Percentiles rank a stretch among this genome's conserved stretches.
phyloP scores from a whole-genome alignment of 352 stramenopile genomes.

The Pythium brassicae region DNA sequence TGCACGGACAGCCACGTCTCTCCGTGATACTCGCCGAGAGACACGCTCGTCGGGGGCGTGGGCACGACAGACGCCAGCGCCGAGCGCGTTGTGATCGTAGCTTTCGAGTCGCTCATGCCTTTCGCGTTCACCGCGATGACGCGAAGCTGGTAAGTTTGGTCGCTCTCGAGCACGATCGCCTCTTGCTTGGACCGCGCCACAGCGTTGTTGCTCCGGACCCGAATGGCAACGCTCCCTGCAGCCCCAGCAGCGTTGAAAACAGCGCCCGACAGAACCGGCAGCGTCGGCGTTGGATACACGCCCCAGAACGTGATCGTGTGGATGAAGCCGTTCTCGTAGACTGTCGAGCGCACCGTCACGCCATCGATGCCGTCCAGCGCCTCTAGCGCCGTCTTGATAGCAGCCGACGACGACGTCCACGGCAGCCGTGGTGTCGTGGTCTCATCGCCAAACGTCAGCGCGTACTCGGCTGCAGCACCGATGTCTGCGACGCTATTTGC shows the following conservation, averaged over 20 bases:
- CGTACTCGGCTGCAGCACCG: conserved; percentile 32
- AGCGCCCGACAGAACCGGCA: conserved; percentile 35
- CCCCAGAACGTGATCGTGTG: conserved; percentile 89
- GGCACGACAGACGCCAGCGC: conserved; percentile 61
- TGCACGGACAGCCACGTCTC: conserved; percentile 71
- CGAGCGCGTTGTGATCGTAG: conserved; percentile 33
- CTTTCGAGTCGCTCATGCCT: conserved; percentile 40
- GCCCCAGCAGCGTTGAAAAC: conserved; percentile 17
- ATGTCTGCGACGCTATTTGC: conserved; percentile 22
- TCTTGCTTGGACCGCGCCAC: conserved; percentile 50
- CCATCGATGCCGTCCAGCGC: conserved; percentile 44
- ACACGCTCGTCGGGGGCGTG: conserved; percentile 63
- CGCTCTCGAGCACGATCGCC: conserved; percentile 49
- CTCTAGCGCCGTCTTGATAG: conserved; percentile 41
- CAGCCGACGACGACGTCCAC: conserved; percentile 24
- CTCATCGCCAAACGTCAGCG: conserved; percentile 46
- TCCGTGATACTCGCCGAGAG: conserved; percentile 75
- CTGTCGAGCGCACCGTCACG: conserved; percentile 38
- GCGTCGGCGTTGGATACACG: conserved; percentile 46
- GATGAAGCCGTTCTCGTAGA: conserved; percentile 51
- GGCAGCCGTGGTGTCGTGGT: conserved; percentile 20
- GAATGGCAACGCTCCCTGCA: conserved; percentile 25
- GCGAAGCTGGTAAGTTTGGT: conserved; percentile 46
- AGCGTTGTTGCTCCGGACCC: conserved; percentile 43
- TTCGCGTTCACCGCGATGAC: conserved; percentile 59